These are phyloP conservation scores for Poteriospumella lacustris DNA, from an alignment of 108 stramenopile genomes.

Conservation along the genomic window DNA sequence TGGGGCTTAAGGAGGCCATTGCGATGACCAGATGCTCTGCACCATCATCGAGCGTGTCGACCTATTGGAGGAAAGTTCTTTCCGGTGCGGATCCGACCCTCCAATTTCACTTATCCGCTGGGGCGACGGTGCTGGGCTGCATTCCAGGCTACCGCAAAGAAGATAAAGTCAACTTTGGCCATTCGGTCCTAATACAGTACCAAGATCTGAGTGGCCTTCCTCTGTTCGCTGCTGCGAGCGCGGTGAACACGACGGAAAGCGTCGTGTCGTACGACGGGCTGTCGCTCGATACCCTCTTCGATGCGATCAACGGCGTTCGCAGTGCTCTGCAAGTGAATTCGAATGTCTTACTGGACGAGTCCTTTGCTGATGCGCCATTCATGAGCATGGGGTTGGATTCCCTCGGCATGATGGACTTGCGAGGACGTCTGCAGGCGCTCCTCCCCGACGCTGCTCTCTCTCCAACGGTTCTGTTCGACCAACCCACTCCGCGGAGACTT, in stretches of 20 bases:
- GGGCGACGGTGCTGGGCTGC: neutral
- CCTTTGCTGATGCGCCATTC: constrained; percentile 33
- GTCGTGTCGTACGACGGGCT: too few species aligned
- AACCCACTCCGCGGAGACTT: constrained; percentile 39
- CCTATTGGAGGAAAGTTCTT: neutral
- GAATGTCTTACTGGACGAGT: neutral
- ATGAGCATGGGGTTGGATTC: constrained; percentile 44
- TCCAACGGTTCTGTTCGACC: constrained; percentile 45
- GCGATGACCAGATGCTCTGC: constrained; percentile 23
- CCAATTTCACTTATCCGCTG: constrained; percentile 10
- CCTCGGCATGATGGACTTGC: constrained; percentile 40
- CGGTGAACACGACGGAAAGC: too few species aligned
- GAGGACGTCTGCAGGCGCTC: constrained; percentile 18
- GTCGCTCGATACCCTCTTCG: too few species aligned
- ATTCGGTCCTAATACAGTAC: constrained; percentile 19
- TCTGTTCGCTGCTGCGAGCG: too few species aligned
- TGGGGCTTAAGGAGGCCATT: neutral
- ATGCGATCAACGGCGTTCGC: too few species aligned
- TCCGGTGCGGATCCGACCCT: neutral
- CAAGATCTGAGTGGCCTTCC: too few species aligned
- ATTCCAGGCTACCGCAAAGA: neutral
- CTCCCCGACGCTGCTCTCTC: neutral
- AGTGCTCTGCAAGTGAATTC: too few species aligned
- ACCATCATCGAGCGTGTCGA: neutral
- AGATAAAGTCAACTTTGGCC: neutral